These are phyloP conservation scores for Cryphonectria parasitica DNA, from an alignment of 2,329 filamentous ascomycete genomes.

Conservation along the genomic window DNA sequence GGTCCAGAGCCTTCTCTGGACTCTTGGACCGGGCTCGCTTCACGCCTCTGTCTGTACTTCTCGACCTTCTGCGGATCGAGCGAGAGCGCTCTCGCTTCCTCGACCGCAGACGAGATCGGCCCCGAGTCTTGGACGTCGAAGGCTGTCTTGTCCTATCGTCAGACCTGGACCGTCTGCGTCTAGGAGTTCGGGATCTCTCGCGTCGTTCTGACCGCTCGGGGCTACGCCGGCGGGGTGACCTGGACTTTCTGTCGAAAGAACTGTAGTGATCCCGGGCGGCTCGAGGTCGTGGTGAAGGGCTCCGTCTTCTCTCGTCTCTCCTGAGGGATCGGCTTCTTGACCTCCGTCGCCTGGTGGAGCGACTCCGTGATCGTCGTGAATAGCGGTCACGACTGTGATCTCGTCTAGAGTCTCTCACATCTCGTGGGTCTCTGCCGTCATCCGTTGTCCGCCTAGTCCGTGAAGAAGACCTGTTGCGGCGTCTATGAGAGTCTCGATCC, in stretches of 20 bases:
- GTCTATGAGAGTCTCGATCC: constrained; percentile 35
- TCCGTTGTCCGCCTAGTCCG: constrained; percentile 17
- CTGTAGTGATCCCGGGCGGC: constrained; percentile 31
- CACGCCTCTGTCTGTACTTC: constrained; percentile 39
- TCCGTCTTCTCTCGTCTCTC: constrained; percentile 36
- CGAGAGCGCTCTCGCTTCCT: constrained; percentile 27
- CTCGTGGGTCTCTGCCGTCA: constrained; percentile 19
- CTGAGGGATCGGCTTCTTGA: constrained; percentile 35
- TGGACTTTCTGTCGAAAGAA: constrained; percentile 29
- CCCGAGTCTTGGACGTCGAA: constrained; percentile 24
- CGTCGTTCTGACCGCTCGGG: constrained; percentile 23
- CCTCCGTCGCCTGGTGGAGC: constrained; percentile 35
- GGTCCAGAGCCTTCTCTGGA: constrained; percentile 36
- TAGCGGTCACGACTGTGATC: constrained; percentile 35
- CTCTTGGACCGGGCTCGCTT: constrained; percentile 51
- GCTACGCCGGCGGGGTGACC: constrained; percentile 26
- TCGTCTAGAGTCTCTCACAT: constrained; percentile 36
- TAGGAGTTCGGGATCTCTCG: constrained; percentile 22
- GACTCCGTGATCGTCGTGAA: constrained; percentile 34
- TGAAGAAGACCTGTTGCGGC: constrained; percentile 21
- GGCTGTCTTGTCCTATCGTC: constrained; percentile 16
- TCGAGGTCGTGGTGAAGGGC: constrained; percentile 34
- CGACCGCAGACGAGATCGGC: constrained; percentile 21
- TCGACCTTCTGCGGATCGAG: constrained; percentile 26
- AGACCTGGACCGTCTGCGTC: constrained; percentile 26